phyloP scores from a whole-genome alignment of 805 yeast genomes.

The Yarrowia divulgata region DNA sequence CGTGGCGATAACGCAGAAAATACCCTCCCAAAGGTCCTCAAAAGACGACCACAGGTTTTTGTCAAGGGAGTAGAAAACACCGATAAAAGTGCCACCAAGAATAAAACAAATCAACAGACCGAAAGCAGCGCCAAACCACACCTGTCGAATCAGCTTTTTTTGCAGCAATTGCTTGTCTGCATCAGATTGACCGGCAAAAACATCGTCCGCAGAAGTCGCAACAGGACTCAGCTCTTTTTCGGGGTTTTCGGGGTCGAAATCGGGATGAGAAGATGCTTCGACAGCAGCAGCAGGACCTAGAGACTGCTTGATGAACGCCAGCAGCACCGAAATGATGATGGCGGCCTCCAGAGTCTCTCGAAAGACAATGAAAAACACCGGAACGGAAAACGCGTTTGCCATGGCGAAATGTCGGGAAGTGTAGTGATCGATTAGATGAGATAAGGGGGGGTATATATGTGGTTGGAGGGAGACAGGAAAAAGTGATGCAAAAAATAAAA shows the following conservation, averaged over 20 bases:
- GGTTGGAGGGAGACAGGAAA: no score
- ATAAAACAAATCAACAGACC: slow-evolving; percentile 83
- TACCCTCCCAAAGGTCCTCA: slow-evolving; percentile 98
- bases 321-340: slow-evolving; percentile 83
- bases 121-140: slow-evolving; percentile 79
- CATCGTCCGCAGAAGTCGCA: background rate
- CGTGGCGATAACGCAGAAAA: slow-evolving; percentile 88
- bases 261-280: background rate
- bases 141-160: slow-evolving; percentile 72
- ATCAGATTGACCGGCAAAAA: slow-evolving; percentile 4
- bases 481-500: no score
- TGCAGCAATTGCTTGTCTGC: slow-evolving; percentile 53
- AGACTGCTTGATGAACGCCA: slow-evolving; percentile 89
- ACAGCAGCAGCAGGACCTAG: slow-evolving; percentile 52
- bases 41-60: slow-evolving; percentile 84
- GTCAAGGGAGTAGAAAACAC: slow-evolving; percentile 82
- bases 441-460: slow-evolving; percentile 1
- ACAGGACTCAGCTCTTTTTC: background rate
- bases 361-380: slow-evolving; percentile 85
- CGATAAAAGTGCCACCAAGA: slow-evolving; percentile 93
- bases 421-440: slow-evolving; percentile 30
- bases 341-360: slow-evolving; percentile 94
- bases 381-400: slow-evolving; percentile 59
- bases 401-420: background rate
- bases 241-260: background rate